Base-by-base conservation (phyloP, 805 yeast genomes). In the Metschnikowia amazonensis region DNA sequence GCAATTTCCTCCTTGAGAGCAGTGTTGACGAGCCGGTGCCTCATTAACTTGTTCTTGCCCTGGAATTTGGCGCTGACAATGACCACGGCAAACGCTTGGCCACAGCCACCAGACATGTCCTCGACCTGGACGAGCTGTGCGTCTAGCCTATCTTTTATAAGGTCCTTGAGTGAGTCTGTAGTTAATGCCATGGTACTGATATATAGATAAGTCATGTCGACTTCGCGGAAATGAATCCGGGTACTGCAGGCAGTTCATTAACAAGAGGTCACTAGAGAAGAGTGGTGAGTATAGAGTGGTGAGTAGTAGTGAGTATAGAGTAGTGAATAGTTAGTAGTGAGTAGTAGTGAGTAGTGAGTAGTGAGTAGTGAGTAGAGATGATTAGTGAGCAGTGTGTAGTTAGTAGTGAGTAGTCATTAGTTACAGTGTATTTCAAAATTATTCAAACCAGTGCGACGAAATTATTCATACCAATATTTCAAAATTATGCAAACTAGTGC, bases 81-180 rank as follows among this genome's bases (percentile, higher is more conserved):
- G 5, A 87, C 77, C 28, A 89, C 96, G 31, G 95, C 96, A 65
- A 90, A 92, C 2, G 98, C 96, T 64, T 92, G 97, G 4, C 99
- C 99, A 67, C 99, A 94, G 1, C 99, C 99, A 13, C 95, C 95
- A 36, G 82, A 72, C 53, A 73, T 68, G 53, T 87, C 95, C 49
- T 78, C 83, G 5, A 87, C 89, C 56, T 82, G 84, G 9, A 82
- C 88, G 49, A 83, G 78, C 0, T 45, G 36, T 28, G 94, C 89
- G 18, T 69, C 67, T n/a, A 86, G 74, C 34, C 84, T 64, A 14
- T 75, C 75, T 36, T 72, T 67, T 42, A 86, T 82, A 21, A 74
- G 65, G 11, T 64, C 55, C 42, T 78, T 75, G 43, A 85, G 66
- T 11, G 64, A 49, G 3, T 69, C 74, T 1, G 67, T 58, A 13